A percentile compares a stretch with the other conserved stretches of the same genome.
Conservation (phyloP, 208 protist genomes). For the Novymonas esmeraldas region DNA sequence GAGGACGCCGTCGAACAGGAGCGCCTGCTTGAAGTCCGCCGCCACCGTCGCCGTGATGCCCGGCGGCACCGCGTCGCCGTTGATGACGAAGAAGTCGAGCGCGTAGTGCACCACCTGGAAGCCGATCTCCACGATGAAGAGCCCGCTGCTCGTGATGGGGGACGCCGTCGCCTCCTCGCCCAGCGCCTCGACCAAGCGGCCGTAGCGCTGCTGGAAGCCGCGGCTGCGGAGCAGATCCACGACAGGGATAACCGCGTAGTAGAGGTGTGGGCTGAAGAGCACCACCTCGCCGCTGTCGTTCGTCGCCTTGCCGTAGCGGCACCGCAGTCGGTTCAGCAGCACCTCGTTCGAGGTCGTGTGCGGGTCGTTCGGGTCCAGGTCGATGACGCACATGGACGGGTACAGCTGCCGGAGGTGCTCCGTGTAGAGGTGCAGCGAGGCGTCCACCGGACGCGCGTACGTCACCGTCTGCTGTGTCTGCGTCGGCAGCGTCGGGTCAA, state of each 20-base stretch:
- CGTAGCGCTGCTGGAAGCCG: constrained; percentile 20
- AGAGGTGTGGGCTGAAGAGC: constrained; percentile 65
- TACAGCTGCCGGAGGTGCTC: constrained; percentile 60
- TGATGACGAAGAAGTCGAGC: constrained; percentile 86
- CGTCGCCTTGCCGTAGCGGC: constrained; percentile 86
- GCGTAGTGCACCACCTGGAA: constrained; percentile 90
- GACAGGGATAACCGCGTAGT: constrained; percentile 72
- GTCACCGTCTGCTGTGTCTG: constrained; percentile 28
- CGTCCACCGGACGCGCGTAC: constrained; percentile 51
- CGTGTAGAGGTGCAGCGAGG: constrained; percentile 67
- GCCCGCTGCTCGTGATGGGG: constrained; percentile 55
- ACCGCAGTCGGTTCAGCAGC: constrained; percentile 73
- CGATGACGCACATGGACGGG: constrained; percentile 68
- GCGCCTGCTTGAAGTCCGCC: constrained; percentile 70
- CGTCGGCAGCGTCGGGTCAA: constrained; percentile 62
- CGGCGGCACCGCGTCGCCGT: constrained; percentile 52
- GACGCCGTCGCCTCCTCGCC: constrained; percentile 22
- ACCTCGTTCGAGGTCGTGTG: constrained; percentile 57
- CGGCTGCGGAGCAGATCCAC: constrained; percentile 45
- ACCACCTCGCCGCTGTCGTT: constrained; percentile 41
- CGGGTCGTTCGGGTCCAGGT: constrained; percentile 68
- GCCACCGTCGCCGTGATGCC: constrained; percentile 57
- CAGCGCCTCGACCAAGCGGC: constrained; percentile 15
- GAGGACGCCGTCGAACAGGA: constrained; percentile 79
- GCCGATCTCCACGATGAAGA: constrained; percentile 86